Base-by-base conservation (phyloP, 768 basidiomycete genomes). In the Kwoniella bestiolae region DNA sequence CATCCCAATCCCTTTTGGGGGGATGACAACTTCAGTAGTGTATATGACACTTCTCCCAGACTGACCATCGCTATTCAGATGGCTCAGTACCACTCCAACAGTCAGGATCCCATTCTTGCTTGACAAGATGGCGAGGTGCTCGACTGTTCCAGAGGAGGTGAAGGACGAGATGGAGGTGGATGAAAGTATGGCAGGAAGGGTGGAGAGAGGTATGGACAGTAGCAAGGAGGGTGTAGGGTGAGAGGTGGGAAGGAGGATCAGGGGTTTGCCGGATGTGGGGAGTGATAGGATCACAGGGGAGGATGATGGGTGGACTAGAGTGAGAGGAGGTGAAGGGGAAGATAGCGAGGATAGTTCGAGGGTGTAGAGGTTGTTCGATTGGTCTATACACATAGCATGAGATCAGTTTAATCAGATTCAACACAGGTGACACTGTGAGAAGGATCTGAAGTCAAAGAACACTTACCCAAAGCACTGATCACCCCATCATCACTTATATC, bases 11-110 rank as follows among this genome's bases (percentile, higher is more conserved):
- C 76, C 76, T 11, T 66, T 67, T 7, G 34, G 26, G 29, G 76
- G 74, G 8, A 73, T 1, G 1, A 49, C 65, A 16, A 77, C 47
- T 45, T 77, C 76, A 52, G 67, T 71, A 8, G 70, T 72, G 67
- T 77, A 70, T 5, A 77, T 57, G 21, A 77, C 66, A 46, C 67
- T 70, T 31, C 76, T 58, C n/a, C 74, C 74, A 32, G 60, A 38
- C 44, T 67, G 62, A 0, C 60, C 68, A 26, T 67, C 68, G 6
- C 45, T 31, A 44, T 66, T 64, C 26, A 57, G 31, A 52, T 75
- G 69, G 25, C 50, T 44, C 18, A 77, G 44, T 5, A 70, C 65
- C 8, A 73, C 59, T 3, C 70, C 73, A 34, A 69, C 53, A 5
- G 56, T 65, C 41, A 61, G 45, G 18, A 58, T 18, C 23, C 63